These are phyloP conservation scores for Pyrus bretschneideri DNA, from an alignment of 306 rosid species.

Conservation along the genomic window DNA sequence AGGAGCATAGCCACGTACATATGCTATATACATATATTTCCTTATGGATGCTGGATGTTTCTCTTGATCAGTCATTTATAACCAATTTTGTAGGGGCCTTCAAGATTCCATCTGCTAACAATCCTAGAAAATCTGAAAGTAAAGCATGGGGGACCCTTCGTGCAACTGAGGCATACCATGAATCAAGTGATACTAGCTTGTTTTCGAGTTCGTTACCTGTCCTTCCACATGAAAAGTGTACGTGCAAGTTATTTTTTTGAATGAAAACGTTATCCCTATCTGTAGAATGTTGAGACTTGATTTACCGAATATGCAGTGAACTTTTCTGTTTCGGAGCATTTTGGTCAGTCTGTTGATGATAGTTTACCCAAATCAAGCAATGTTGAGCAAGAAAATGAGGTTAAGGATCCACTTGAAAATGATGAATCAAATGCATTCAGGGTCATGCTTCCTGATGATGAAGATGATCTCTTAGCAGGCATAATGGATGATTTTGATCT, in stretches of 20 bases:
- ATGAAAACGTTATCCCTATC: background rate
- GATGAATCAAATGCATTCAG: constrained; percentile 46
- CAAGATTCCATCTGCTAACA: constrained; percentile 30
- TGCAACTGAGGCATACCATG: constrained; percentile 35
- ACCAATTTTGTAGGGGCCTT: constrained; percentile 40
- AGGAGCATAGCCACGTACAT: background rate
- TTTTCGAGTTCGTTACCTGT: constrained; percentile 82
- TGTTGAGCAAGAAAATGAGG: constrained; percentile 33
- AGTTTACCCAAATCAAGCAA: constrained; percentile 36
- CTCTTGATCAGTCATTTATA: background rate
- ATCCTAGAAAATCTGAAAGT: constrained; percentile 35
- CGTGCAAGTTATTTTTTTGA: constrained; percentile 19
- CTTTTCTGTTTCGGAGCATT: constrained; percentile 36
- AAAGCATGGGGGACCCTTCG: constrained; percentile 54
- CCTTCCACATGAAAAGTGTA: constrained; percentile 75
- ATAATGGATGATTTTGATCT: constrained; percentile 84
- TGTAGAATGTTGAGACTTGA: constrained; percentile 10
- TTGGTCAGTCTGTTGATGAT: constrained; percentile 44
- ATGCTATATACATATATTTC: background rate
- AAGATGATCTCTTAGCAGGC: constrained; percentile 83
- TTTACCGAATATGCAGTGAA: constrained; percentile 50
- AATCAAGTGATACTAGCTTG: constrained; percentile 65
- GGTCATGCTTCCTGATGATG: constrained; percentile 74
- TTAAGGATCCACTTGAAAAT: constrained; percentile 45
- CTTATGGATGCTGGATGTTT: background rate